Evolutionary conservation across 768 basidiomycete genomes (phyloP).

Genomic region (Kondoa malvinella): DNA sequence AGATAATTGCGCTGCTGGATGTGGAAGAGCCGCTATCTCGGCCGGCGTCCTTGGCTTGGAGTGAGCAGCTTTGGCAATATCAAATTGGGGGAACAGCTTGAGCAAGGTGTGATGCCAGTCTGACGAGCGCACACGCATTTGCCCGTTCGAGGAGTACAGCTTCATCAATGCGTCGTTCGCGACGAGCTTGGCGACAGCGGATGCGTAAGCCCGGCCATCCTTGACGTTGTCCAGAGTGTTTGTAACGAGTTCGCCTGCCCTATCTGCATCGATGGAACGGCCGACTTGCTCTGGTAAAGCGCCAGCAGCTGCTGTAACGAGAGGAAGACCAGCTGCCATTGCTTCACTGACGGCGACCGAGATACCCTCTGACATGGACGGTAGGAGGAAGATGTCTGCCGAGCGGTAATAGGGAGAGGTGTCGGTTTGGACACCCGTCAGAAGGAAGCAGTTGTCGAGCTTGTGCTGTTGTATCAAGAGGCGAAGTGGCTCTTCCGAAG

Average conservation of each 20-base stretch:
- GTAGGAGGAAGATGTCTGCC: conserved; percentile 22
- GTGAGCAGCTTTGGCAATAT: background rate
- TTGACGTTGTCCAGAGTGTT: background rate
- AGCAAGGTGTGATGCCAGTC: conserved; percentile 10
- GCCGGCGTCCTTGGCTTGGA: background rate
- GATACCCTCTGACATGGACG: conserved; percentile 22
- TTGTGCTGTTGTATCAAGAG: background rate
- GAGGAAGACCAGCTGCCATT: conserved; percentile 23
- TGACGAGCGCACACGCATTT: background rate
- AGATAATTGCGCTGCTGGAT: conserved; percentile 8
- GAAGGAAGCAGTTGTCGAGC: conserved; percentile 12
- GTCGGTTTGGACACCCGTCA: conserved; percentile 10
- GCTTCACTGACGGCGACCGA: conserved; percentile 23
- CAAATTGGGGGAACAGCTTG: conserved; percentile 1
- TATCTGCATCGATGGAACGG: background rate
- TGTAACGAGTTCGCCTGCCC: conserved; percentile 1
- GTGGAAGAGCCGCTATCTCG: conserved; percentile 1
- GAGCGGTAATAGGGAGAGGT: conserved; percentile 12
- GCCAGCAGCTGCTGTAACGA: conserved; percentile 20
- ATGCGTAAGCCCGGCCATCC: conserved; percentile 1
- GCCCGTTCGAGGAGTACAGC: background rate
- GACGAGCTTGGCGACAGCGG: background rate
- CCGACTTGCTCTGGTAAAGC: conserved; percentile 22
- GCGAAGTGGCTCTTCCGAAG: conserved; percentile 12
- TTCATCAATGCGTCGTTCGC: background rate